Conservation (phyloP, 202 grass and related monocot species). For the Musa balbisiana region DNA sequence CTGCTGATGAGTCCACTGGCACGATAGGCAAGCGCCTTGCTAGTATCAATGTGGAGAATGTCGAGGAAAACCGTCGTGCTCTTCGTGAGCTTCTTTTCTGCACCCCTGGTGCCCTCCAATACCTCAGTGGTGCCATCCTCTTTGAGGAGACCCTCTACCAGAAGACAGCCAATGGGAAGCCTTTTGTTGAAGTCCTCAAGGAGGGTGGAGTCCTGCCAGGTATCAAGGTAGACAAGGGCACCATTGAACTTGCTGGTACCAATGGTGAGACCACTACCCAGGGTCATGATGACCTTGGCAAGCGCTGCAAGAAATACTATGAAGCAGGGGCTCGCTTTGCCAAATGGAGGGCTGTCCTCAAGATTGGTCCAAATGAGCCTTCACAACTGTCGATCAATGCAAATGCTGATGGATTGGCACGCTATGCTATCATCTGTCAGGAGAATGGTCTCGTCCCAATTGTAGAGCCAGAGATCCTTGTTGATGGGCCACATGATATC, state of each 20-base stretch:
- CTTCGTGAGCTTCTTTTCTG: constrained; percentile 7
- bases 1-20: constrained; percentile 10
- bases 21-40: constrained; percentile 7
- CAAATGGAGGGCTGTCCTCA: constrained; percentile 10
- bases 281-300: constrained; percentile 9
- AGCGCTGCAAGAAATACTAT: not conserved
- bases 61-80: constrained; percentile 5
- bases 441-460: constrained; percentile 11
- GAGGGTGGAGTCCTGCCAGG: constrained; percentile 6
- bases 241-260: constrained; percentile 10
- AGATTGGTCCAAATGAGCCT: constrained; percentile 5
- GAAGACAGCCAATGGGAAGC: constrained; percentile 3
- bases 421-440: constrained; percentile 13
- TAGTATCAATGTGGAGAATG: constrained; percentile 11
- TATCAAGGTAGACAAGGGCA: constrained; percentile 14
- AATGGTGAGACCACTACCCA: constrained; percentile 13
- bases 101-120: constrained; percentile 8
- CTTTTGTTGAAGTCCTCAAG: constrained; percentile 12
- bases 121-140: constrained; percentile 5
- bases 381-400: constrained; percentile 3
- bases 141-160: constrained; percentile 12
- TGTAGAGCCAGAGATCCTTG: constrained; percentile 6
- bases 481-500: constrained; percentile 3
- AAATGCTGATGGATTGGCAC: constrained; percentile 1
- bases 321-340: constrained; percentile 3